Evolutionary conservation across 345 rosid species (phyloP).

Genomic region (Acer campestre): DNA sequence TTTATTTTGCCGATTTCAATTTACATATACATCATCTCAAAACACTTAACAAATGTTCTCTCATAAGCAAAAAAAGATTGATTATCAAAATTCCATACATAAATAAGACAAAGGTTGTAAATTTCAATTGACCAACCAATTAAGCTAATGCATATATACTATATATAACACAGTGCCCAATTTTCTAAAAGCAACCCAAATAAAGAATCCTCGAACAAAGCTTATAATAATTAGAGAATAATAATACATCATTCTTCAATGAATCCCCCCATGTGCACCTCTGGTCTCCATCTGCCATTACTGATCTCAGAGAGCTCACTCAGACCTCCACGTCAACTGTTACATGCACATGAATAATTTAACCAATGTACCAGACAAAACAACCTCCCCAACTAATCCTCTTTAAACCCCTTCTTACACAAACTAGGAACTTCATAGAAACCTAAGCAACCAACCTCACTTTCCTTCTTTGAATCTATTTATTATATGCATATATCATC

Average conservation of each 20-base stretch:
- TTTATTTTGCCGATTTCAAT: too few species aligned
- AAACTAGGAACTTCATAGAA: slow-evolving; percentile 23
- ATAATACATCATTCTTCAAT: not conserved
- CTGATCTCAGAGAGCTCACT: not conserved
- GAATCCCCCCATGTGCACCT: slow-evolving; percentile 18
- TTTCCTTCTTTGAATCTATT: slow-evolving; percentile 16
- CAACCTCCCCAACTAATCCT: slow-evolving; percentile 15
- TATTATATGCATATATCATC: not conserved
- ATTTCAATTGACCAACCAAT: not conserved
- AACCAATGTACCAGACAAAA: slow-evolving; percentile 15
- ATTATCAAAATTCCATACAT: not conserved
- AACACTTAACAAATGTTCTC: not conserved
- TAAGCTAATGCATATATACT: not conserved
- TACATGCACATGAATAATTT: slow-evolving; percentile 1
- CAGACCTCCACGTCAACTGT: not conserved
- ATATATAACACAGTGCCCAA: not conserved
- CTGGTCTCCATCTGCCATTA: not conserved
- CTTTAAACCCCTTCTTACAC: slow-evolving; percentile 35
- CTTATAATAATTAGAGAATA: not conserved
- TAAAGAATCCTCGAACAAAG: not conserved
- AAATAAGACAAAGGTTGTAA: not conserved
- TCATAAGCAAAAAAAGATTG: not conserved
- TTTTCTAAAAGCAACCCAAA: not conserved
- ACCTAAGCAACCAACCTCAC: slow-evolving; percentile 23
- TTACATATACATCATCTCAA: not conserved